These are phyloP conservation scores for Malus hybrid DNA, from an alignment of 331 rosid species.

Conservation along the genomic window DNA sequence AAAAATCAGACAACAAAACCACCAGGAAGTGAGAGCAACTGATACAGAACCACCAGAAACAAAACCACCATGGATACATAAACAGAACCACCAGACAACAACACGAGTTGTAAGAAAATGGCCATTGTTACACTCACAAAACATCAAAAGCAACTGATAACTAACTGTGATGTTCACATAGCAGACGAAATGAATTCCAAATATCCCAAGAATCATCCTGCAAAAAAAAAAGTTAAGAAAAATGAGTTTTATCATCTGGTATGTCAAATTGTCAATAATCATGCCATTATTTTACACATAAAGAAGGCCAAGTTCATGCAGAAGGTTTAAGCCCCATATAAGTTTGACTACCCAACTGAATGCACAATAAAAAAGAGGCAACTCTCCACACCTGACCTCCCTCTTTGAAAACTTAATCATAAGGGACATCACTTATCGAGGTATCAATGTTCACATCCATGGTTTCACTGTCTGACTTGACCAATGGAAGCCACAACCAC, in stretches of 20 bases:
- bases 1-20: no score
- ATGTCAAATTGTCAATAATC: background rate
- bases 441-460: constrained; percentile 30
- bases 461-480: constrained; percentile 56
- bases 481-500: constrained; percentile 90
- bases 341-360: background rate
- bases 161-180: constrained; percentile 83
- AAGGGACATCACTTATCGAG: constrained; percentile 42
- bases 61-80: no score
- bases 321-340: background rate
- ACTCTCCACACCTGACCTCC: background rate
- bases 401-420: background rate
- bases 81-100: no score
- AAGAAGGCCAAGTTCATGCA: background rate
- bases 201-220: constrained; percentile 92
- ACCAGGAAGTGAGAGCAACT: no score
- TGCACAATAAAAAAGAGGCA: background rate
- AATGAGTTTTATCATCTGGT: background rate
- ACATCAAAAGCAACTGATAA: constrained; percentile 76
- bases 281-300: no score
- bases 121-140: constrained; percentile 40
- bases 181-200: constrained; percentile 88
- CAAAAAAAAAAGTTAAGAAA: background rate
- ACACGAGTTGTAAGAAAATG: background rate
- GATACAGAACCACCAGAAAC: no score